Evolutionary conservation across 345 rosid genomes (phyloP).

Genomic region (Eucalyptus dawsonii): DNA sequence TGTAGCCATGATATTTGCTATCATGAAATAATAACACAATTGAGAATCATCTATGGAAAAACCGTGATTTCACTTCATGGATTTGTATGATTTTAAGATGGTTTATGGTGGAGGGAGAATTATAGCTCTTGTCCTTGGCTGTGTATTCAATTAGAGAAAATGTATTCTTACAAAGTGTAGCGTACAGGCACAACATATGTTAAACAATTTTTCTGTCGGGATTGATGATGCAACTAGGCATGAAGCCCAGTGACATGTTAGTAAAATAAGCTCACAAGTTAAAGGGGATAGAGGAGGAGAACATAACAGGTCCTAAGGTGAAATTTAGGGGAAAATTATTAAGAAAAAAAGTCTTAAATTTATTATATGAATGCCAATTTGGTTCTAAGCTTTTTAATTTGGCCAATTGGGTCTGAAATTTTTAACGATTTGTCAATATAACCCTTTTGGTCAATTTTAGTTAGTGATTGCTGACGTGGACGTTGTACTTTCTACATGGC

Average conservation of each 20-base stretch:
- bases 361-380: background rate
- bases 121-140: background rate
- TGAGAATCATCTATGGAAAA: background rate
- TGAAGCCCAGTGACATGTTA: background rate
- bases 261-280: background rate
- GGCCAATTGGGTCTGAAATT: no score
- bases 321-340: background rate
- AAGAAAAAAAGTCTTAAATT: no score
- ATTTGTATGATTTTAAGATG: background rate
- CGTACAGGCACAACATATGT: background rate
- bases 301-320: background rate
- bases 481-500: no score
- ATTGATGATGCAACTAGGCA: background rate
- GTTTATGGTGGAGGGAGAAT: background rate
- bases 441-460: no score
- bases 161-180: background rate
- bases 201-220: background rate
- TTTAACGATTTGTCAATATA: no score
- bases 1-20: background rate
- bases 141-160: background rate
- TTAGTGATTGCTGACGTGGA: rapidly evolving
- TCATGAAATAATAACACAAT: background rate
- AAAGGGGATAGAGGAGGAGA: background rate
- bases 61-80: background rate
- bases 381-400: no score